phyloP scores from a whole-genome alignment of 2,329 filamentous ascomycete species.

The Septoria linicola region DNA sequence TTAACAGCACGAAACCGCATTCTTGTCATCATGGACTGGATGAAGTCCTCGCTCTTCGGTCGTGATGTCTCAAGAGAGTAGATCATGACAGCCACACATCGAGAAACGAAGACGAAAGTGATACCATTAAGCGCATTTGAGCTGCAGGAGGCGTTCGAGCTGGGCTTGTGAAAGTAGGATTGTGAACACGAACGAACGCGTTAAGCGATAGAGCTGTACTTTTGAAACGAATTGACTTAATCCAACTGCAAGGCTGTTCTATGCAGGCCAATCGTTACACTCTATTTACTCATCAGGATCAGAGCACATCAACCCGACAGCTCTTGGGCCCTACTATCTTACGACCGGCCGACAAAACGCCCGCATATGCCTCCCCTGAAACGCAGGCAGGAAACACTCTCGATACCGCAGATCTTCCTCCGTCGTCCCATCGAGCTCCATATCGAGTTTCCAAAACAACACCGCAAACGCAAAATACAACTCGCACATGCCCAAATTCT shows the following conservation, averaged over 20 bases:
- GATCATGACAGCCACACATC: background rate
- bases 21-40: slow-evolving; percentile 89
- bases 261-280: too few species aligned
- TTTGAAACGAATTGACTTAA: background rate
- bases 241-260: too few species aligned
- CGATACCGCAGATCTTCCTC: slow-evolving; percentile 16
- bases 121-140: background rate
- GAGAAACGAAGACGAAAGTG: background rate
- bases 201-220: slow-evolving; percentile 6
- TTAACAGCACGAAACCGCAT: slow-evolving; percentile 81
- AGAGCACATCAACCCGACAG: too few species aligned
- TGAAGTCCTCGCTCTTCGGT: slow-evolving; percentile 95
- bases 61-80: slow-evolving; percentile 87
- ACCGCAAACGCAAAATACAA: slow-evolving; percentile 20
- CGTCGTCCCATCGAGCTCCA: slow-evolving; percentile 16
- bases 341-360: slow-evolving; percentile 15
- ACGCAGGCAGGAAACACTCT: slow-evolving; percentile 24
- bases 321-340: background rate
- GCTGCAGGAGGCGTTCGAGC: too few species aligned
- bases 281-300: too few species aligned
- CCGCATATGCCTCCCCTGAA: slow-evolving; percentile 16
- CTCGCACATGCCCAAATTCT: slow-evolving; percentile 20
- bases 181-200: slow-evolving; percentile 2
- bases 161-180: slow-evolving; percentile 3
- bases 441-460: slow-evolving; percentile 19